Percentiles rank a stretch among this genome's conserved stretches.
These are phyloP conservation scores for Geranium brycei DNA, from an alignment of 345 rosid species.

Conservation along the genomic window DNA sequence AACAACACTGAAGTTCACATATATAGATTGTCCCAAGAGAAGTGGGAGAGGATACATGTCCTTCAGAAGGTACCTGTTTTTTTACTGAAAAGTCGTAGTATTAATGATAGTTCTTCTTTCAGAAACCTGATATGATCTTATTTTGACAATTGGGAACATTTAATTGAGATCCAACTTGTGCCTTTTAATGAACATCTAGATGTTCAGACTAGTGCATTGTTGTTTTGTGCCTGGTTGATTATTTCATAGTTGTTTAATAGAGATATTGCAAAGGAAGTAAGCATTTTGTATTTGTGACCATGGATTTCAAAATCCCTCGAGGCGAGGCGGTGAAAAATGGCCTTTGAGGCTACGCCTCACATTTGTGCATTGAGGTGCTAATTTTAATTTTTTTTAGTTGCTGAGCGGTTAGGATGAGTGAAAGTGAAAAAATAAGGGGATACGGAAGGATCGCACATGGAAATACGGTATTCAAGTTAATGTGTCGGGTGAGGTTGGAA, in stretches of 20 bases:
- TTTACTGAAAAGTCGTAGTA: too few species aligned
- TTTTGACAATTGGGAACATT: too few species aligned
- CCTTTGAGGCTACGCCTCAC: too few species aligned
- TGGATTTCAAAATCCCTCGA: too few species aligned
- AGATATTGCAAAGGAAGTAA: background rate
- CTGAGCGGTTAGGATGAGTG: too few species aligned
- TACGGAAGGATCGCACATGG: too few species aligned
- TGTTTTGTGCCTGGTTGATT: background rate
- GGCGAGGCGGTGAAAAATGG: too few species aligned
- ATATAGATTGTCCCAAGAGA: slow-evolving; percentile 52
- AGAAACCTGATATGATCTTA: background rate
- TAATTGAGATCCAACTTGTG: background rate
- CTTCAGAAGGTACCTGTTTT: slow-evolving; percentile 52
- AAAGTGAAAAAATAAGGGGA: too few species aligned
- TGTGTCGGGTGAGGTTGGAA: too few species aligned
- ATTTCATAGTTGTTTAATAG: background rate
- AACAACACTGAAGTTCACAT: slow-evolving; percentile 91
- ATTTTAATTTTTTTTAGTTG: too few species aligned
- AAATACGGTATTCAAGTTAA: too few species aligned
- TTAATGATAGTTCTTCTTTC: background rate
- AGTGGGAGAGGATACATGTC: slow-evolving; percentile 83
- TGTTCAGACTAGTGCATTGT: background rate
- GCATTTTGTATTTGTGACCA: background rate
- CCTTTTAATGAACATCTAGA: background rate
- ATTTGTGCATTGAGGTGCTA: too few species aligned